These are phyloP conservation scores for Thalassiosira profunda DNA, from an alignment of 108 stramenopile genomes.

Conservation along the genomic window DNA sequence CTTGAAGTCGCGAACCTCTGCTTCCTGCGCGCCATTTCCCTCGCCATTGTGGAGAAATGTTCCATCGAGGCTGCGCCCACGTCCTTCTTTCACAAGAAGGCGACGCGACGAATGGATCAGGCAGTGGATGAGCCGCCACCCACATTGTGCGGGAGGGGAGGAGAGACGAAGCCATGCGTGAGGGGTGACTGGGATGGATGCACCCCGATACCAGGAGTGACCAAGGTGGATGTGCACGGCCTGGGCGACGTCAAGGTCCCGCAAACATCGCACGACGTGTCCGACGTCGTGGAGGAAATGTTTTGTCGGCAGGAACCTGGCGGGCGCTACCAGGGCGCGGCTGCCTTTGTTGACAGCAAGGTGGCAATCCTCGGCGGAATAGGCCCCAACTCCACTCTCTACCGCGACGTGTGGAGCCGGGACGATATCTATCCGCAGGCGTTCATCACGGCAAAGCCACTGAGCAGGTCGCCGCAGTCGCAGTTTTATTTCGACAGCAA, in stretches of 20 bases:
- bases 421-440: constrained; percentile 75
- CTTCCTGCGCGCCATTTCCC: constrained; percentile 30
- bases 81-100: neutral
- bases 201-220: constrained; percentile 26
- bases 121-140: neutral
- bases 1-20: constrained; percentile 38
- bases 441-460: constrained; percentile 52
- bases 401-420: constrained; percentile 75
- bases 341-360: constrained; percentile 38
- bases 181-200: constrained; percentile 60
- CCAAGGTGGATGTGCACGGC: constrained; percentile 48
- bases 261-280: constrained; percentile 19
- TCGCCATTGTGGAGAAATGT: constrained; percentile 45
- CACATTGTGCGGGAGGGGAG: constrained; percentile 32
- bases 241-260: constrained; percentile 49
- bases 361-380: constrained; percentile 52
- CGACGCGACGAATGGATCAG: neutral
- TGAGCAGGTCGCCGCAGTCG: constrained; percentile 43
- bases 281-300: constrained; percentile 37
- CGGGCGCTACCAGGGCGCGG: constrained; percentile 35
- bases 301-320: constrained; percentile 48
- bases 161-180: constrained; percentile 30
- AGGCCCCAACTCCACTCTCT: constrained; percentile 13
- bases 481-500: constrained; percentile 52
- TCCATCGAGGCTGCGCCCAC: neutral